These are phyloP conservation scores for Aspergillus terreus DNA, from an alignment of 2,329 filamentous ascomycete species.

Conservation along the genomic window DNA sequence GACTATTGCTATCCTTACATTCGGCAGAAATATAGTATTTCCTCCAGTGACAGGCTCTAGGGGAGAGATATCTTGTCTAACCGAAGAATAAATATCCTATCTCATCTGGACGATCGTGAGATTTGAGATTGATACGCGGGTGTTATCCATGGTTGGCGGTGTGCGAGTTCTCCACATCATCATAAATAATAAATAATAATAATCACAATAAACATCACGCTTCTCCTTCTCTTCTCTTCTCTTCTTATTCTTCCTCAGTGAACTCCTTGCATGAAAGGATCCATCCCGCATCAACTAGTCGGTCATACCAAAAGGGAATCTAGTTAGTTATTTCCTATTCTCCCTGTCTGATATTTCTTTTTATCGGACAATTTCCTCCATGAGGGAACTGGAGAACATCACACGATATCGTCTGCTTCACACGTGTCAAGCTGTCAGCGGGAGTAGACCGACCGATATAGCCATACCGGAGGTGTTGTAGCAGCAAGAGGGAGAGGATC, in stretches of 20 bases:
- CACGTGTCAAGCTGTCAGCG: neutral
- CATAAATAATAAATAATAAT: neutral
- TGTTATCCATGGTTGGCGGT: conserved; percentile 9
- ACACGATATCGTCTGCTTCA: neutral
- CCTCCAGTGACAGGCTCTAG: neutral
- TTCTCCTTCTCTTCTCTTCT: too few relatives aligned
- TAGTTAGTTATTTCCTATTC: neutral
- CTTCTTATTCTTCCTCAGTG: too few relatives aligned
- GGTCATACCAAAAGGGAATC: too few relatives aligned
- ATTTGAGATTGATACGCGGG: neutral
- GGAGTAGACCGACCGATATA: neutral
- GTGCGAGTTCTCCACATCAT: conserved; percentile 4
- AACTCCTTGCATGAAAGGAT: neutral
- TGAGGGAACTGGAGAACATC: neutral
- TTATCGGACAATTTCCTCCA: conserved; percentile 1
- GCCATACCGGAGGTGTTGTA: too few relatives aligned
- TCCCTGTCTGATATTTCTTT: neutral
- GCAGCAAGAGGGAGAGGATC: too few relatives aligned
- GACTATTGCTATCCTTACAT: neutral
- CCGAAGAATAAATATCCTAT: neutral
- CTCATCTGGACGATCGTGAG: neutral
- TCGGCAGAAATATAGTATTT: neutral
- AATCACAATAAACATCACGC: too few relatives aligned
- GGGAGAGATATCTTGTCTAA: neutral
- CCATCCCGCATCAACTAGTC: neutral